These are phyloP conservation scores for Chlorociboria aeruginascens DNA, from an alignment of 495 filamentous ascomycete genomes.

Conservation along the genomic window DNA sequence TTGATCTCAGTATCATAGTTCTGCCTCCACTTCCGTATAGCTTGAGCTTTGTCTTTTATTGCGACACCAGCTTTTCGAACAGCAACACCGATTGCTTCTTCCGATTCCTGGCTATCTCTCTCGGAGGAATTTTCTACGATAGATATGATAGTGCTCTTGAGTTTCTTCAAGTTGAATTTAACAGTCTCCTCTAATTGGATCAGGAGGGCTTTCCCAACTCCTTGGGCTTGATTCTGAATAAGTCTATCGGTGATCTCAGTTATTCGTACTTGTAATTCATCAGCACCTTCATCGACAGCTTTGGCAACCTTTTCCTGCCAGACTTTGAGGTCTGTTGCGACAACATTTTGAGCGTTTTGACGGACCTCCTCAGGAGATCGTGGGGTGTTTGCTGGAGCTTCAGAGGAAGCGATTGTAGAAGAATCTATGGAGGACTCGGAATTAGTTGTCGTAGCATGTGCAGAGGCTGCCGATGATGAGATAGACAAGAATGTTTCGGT, in stretches of 20 bases:
- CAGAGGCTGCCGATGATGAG: conserved; percentile 20
- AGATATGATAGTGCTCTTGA: conserved; percentile 56
- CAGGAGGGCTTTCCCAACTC: conserved; percentile 54
- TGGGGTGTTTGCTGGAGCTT: conserved; percentile 10
- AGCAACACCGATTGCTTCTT: conserved; percentile 49
- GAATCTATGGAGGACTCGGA: conserved; percentile 8
- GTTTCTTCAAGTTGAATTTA: conserved; percentile 43
- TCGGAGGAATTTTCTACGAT: conserved; percentile 37
- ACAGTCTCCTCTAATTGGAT: conserved; percentile 55
- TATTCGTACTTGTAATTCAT: conserved; percentile 56
- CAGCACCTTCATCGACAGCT: conserved; percentile 68
- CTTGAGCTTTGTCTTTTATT: conserved; percentile 73
- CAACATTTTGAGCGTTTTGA: conserved; percentile 46
- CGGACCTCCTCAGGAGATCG: conserved; percentile 26
- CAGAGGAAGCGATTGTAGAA: conserved; percentile 7
- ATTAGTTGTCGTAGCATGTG: conserved; percentile 10
- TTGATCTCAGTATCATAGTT: conserved; percentile 59
- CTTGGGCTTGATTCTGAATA: conserved; percentile 49
- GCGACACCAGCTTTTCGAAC: conserved; percentile 61
- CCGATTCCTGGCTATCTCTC: conserved; percentile 40
- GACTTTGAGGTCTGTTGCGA: conserved; percentile 61
- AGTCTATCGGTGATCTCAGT: conserved; percentile 68
- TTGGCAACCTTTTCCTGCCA: conserved; percentile 82
- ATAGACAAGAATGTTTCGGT: conserved; percentile 13
- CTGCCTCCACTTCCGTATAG: conserved; percentile 66